These are phyloP conservation scores for Metschnikowia chrysomelidarum DNA, from an alignment of 805 yeast species.

Conservation along the genomic window DNA sequence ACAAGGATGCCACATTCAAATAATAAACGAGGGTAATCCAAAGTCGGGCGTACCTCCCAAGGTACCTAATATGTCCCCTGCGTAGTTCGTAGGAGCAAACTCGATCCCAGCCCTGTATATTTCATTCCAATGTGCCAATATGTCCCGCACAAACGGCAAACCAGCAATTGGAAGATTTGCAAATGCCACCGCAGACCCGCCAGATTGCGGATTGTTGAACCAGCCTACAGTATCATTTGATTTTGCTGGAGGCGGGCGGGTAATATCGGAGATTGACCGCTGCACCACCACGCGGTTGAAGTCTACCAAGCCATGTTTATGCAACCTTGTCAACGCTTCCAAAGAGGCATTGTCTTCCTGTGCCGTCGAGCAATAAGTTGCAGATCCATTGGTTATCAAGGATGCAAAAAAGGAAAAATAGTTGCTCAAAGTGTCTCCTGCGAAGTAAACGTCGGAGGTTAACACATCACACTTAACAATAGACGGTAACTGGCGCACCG, in stretches of 20 bases:
- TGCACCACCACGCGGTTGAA: slow-evolving; percentile 54
- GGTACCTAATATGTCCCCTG: slow-evolving; percentile 59
- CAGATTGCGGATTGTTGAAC: slow-evolving; percentile 48
- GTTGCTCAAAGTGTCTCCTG: slow-evolving; percentile 50
- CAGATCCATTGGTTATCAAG: slow-evolving; percentile 56
- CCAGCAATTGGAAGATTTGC: slow-evolving; percentile 54
- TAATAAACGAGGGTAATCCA: slow-evolving; percentile 26
- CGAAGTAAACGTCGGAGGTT: slow-evolving; percentile 59
- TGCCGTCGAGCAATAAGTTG: slow-evolving; percentile 56
- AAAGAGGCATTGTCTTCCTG: slow-evolving; percentile 70
- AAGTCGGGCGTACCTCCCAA: slow-evolving; percentile 46
- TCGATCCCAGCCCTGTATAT: slow-evolving; percentile 29
- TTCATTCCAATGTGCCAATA: slow-evolving; percentile 46
- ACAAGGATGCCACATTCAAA: too few species aligned
- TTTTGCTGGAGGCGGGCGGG: slow-evolving; percentile 48
- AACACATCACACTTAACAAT: slow-evolving; percentile 55
- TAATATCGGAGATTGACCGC: slow-evolving; percentile 61
- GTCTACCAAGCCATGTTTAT: slow-evolving; percentile 52
- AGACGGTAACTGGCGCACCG: slow-evolving; percentile 44
- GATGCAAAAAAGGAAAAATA: slow-evolving; percentile 46
- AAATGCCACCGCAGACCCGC: slow-evolving; percentile 49
- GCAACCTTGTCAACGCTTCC: slow-evolving; percentile 55
- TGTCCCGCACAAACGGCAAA: slow-evolving; percentile 51
- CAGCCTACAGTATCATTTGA: slow-evolving; percentile 45
- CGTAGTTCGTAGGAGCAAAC: slow-evolving; percentile 49